Percentiles rank a stretch among this genome's conserved stretches.
These are phyloP conservation scores for Ceratocystis variospora DNA, from an alignment of 2,329 filamentous ascomycete genomes.

Conservation along the genomic window DNA sequence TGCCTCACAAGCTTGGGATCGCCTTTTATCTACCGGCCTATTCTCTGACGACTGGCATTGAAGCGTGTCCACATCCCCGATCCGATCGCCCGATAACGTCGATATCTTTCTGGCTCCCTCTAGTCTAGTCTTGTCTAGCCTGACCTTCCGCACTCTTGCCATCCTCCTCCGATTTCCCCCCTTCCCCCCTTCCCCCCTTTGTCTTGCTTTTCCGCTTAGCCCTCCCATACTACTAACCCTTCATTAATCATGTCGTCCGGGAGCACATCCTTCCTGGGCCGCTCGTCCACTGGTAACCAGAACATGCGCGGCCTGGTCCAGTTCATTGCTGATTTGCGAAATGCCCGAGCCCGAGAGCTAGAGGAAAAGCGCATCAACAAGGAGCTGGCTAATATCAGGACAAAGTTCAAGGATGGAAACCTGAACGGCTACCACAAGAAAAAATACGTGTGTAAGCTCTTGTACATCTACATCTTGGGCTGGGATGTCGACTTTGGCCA, in stretches of 20 bases:
- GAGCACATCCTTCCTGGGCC: conserved; percentile 49
- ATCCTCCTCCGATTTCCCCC: background rate
- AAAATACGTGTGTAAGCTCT: conserved; percentile 99
- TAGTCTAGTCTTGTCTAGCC: background rate
- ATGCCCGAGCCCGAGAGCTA: conserved; percentile 83
- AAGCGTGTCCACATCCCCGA: background rate
- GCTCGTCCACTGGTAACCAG: conserved; percentile 49
- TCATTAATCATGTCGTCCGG: conserved; percentile 37
- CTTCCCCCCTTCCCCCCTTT: conserved; percentile 20
- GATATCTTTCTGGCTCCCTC: background rate
- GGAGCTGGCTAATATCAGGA: conserved; percentile 91
- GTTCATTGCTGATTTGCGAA: conserved; percentile 93
- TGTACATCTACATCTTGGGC: conserved; percentile 97
- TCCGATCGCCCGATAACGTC: background rate
- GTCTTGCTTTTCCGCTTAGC: no score
- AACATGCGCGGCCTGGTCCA: conserved; percentile 80
- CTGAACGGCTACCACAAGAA: conserved; percentile 97
- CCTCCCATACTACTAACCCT: no score
- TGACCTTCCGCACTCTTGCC: background rate
- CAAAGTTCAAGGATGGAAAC: conserved; percentile 94
- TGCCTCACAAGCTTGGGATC: no score
- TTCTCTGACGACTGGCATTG: background rate
- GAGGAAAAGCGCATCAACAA: conserved; percentile 99
- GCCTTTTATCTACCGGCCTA: background rate
- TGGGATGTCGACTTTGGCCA: conserved; percentile 99